phyloP scores from a whole-genome alignment of 1,139 yeast species.

The Sugiyamaella novakii region DNA sequence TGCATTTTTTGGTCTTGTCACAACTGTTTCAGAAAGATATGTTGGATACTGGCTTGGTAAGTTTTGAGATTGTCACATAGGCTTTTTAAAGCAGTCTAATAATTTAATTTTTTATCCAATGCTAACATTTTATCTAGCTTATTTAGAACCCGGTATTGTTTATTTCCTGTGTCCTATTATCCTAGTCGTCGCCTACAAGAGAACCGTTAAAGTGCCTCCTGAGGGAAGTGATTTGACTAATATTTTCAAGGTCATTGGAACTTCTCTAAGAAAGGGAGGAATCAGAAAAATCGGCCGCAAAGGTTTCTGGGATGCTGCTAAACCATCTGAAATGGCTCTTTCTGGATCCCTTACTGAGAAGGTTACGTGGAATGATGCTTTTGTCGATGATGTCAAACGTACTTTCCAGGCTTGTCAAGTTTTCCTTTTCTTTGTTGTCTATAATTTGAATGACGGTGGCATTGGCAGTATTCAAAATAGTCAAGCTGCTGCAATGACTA shows the following conservation, averaged over 20 bases:
- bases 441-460: conserved; percentile 67
- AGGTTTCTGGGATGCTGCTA: conserved; percentile 58
- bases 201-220: conserved; percentile 46
- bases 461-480: conserved; percentile 63
- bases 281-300: conserved; percentile 42
- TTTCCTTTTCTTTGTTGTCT: conserved; percentile 63
- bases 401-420: conserved; percentile 63
- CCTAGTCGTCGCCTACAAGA: conserved; percentile 46
- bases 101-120: too few relatives aligned
- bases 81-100: too few relatives aligned
- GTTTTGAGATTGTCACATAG: too few relatives aligned
- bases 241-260: conserved; percentile 47
- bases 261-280: conserved; percentile 48
- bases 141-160: conserved; percentile 55
- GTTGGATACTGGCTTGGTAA: conserved; percentile 67
- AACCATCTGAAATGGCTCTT: conserved; percentile 51
- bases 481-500: conserved; percentile 66
- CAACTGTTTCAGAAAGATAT: conserved; percentile 59
- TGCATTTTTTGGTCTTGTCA: conserved; percentile 63
- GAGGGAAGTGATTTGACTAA: conserved; percentile 55
- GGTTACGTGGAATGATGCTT: conserved; percentile 50
- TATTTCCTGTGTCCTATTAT: conserved; percentile 54
- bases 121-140: too few relatives aligned
- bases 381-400: conserved; percentile 62
- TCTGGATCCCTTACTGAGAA: conserved; percentile 36